phyloP scores from a whole-genome alignment of 2,329 filamentous ascomycete species.

The Aspergillus japonicus region DNA sequence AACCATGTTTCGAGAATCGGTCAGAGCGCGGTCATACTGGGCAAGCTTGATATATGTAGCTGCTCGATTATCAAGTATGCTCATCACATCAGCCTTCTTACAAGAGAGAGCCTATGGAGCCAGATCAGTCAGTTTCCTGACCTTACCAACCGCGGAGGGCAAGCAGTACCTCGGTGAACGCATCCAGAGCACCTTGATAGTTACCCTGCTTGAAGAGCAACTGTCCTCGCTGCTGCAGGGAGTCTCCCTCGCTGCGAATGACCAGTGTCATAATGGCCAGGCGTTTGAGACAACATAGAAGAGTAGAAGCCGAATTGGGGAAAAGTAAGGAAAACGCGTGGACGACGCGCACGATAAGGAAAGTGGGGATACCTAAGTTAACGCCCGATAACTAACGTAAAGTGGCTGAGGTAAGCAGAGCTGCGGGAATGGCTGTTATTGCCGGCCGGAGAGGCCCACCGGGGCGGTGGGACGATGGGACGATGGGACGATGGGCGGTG shows the following conservation, averaged over 20 bases:
- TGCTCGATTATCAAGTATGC: constrained; percentile 56
- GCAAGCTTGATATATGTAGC: constrained; percentile 56
- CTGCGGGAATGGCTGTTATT: constrained; percentile 23
- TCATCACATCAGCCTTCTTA: constrained; percentile 32
- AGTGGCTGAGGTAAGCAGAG: constrained; percentile 11
- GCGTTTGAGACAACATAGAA: neutral
- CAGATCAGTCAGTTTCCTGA: constrained; percentile 4
- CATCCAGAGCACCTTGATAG: constrained; percentile 44
- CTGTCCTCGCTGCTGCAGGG: constrained; percentile 42
- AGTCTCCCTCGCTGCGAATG: constrained; percentile 19
- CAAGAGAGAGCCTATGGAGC: constrained; percentile 37
- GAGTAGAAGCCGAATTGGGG: neutral
- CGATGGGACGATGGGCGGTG: no score
- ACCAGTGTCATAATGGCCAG: neutral
- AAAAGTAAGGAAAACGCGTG: constrained; percentile 1
- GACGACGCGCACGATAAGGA: constrained; percentile 6
- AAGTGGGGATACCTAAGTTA: neutral
- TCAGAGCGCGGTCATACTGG: constrained; percentile 51
- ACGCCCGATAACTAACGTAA: neutral
- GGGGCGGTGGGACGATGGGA: no score
- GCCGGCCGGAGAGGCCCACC: constrained; percentile 17
- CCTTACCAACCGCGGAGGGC: constrained; percentile 13
- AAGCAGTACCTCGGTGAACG: constrained; percentile 39
- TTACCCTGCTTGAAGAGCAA: constrained; percentile 45
- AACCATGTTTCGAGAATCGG: constrained; percentile 59